A percentile compares a stretch with the other conserved stretches of the same genome.
These are phyloP conservation scores for Ramularia collo-cygni DNA, from an alignment of 2,329 filamentous ascomycete genomes.

Conservation along the genomic window DNA sequence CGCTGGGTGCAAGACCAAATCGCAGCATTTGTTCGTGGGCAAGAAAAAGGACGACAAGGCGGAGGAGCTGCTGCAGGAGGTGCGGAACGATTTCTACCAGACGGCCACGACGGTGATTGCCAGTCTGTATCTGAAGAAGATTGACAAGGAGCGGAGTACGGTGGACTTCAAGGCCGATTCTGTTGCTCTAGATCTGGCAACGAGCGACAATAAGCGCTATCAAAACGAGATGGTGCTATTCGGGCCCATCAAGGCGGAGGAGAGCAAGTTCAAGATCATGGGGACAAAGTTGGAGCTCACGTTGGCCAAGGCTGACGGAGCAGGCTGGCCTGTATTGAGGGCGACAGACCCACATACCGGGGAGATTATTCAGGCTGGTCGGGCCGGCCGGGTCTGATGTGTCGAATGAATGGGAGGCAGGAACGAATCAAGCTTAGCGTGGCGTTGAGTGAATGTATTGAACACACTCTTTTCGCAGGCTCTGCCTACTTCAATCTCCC, in stretches of 20 bases:
- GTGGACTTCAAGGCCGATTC: conserved; percentile 57
- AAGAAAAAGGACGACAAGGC: conserved; percentile 51
- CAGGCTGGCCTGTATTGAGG: conserved; percentile 78
- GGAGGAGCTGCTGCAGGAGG: conserved; percentile 71
- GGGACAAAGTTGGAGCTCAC: conserved; percentile 84
- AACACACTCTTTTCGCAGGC: neutral
- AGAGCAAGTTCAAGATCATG: conserved; percentile 72
- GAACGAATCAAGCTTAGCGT: conserved; percentile 1
- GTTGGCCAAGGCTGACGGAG: conserved; percentile 64
- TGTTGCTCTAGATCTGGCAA: conserved; percentile 71
- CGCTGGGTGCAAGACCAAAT: conserved; percentile 77
- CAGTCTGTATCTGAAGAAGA: conserved; percentile 94
- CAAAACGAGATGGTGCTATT: conserved; percentile 67
- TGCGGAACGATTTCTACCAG: conserved; percentile 95
- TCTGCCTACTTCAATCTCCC: too few relatives aligned
- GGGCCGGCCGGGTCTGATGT: conserved; percentile 53
- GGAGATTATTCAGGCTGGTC: conserved; percentile 84
- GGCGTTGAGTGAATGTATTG: conserved; percentile 7
- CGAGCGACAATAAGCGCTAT: conserved; percentile 79
- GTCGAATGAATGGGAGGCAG: neutral
- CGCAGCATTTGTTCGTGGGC: conserved; percentile 76
- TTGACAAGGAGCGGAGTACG: conserved; percentile 71
- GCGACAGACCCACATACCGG: conserved; percentile 66
- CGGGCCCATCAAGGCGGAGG: conserved; percentile 65
- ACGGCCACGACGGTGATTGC: conserved; percentile 78